phyloP scores from a whole-genome alignment of 225 moss, liverwort and hornwort species.

The Sphagnum contortum region DNA sequence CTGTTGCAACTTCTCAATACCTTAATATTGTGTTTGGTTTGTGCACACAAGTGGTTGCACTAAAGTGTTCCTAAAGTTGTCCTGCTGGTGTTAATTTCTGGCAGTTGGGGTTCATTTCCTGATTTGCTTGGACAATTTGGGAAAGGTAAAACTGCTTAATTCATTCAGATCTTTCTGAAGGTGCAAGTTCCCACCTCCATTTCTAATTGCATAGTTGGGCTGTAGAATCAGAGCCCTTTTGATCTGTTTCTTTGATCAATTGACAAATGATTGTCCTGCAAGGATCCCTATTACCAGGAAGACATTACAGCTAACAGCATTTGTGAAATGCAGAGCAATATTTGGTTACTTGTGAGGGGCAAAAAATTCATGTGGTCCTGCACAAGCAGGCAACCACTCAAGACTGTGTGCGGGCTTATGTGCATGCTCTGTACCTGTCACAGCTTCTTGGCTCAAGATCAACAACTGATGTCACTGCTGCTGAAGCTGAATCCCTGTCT shows the following conservation, averaged over 20 bases:
- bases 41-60: neutral
- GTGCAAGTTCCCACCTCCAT: neutral
- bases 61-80: too few relatives aligned
- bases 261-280: too few relatives aligned
- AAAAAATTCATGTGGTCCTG: constrained; percentile 59
- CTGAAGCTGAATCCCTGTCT: constrained; percentile 38
- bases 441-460: constrained; percentile 32
- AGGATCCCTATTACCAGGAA: too few relatives aligned
- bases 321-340: constrained; percentile 44
- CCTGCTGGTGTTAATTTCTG: neutral
- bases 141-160: constrained; percentile 15
- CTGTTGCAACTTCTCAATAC: neutral
- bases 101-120: constrained; percentile 68
- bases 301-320: too few relatives aligned
- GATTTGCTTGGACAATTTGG: constrained; percentile 47
- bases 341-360: constrained; percentile 38
- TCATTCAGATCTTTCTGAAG: neutral
- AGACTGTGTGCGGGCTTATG: constrained; percentile 65
- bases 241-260: too few relatives aligned
- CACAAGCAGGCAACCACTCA: constrained; percentile 43
- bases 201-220: too few relatives aligned
- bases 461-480: constrained; percentile 12
- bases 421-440: constrained; percentile 60
- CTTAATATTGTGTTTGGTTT: neutral
- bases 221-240: too few relatives aligned